Evolutionary conservation across 495 filamentous ascomycete species (phyloP).

Genomic region (Monascus purpureus): DNA sequence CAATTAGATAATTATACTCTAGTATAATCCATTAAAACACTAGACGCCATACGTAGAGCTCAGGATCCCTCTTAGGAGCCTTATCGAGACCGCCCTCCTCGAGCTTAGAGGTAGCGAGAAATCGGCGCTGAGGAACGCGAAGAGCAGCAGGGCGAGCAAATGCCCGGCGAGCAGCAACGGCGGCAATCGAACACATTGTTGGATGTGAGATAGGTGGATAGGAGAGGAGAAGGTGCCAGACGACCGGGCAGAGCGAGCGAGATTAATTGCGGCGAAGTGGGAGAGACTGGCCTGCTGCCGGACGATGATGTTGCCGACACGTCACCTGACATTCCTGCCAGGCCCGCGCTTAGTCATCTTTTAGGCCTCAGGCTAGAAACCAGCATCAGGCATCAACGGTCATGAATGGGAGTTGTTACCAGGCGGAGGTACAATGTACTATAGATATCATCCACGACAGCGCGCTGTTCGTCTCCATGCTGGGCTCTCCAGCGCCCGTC

Average conservation of each 20-base stretch:
- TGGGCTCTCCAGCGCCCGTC: too few relatives aligned
- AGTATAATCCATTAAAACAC: constrained; percentile 1
- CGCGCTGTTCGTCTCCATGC: too few relatives aligned
- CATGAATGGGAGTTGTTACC: not conserved
- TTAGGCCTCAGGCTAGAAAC: not conserved
- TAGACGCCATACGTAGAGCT: constrained; percentile 55
- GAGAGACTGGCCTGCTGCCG: constrained; percentile 18
- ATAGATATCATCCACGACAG: too few relatives aligned
- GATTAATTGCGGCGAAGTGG: too few relatives aligned
- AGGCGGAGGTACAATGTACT: too few relatives aligned
- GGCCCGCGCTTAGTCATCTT: constrained; percentile 16
- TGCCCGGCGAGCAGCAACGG: constrained; percentile 37
- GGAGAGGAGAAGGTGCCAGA: too few relatives aligned
- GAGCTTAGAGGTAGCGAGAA: constrained; percentile 27
- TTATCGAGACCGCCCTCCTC: constrained; percentile 41
- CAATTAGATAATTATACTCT: constrained; percentile 8
- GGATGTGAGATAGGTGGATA: constrained; percentile 6
- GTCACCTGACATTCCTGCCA: constrained; percentile 21
- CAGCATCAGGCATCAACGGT: too few relatives aligned
- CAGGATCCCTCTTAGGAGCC: constrained; percentile 62
- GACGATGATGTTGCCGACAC: constrained; percentile 26
- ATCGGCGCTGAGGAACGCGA: constrained; percentile 29
- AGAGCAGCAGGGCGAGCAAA: constrained; percentile 30
- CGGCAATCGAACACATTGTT: constrained; percentile 40
- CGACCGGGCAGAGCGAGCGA: too few relatives aligned